Evolutionary conservation across 208 protist genomes (phyloP), one percentile per base, ranked within the genome.

Genomic region (Herpetomonas tarakana): DNA sequence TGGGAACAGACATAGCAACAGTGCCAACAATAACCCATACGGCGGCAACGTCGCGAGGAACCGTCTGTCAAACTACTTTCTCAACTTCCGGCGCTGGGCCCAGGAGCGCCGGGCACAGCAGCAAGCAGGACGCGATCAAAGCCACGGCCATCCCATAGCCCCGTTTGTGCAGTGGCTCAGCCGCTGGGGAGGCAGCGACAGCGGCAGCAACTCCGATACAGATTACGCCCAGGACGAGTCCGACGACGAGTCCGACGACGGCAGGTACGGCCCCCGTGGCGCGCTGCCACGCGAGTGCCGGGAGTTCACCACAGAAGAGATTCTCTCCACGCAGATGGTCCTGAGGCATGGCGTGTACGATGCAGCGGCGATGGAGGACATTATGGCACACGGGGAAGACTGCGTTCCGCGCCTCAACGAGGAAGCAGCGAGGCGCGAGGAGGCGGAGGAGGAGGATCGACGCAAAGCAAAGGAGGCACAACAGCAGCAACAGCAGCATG

Each of bases 251-350:
- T n/a, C n/a, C n/a, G n/a, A n/a, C n/a, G n/a, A n/a, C n/a, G n/a
- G n/a, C n/a, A n/a, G n/a, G n/a, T n/a, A n/a, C n/a, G n/a, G n/a
- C n/a, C n/a, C n/a, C n/a, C n/a, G n/a, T n/a, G n/a, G n/a, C n/a
- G n/a, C n/a, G 52, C 19, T 35, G 35, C 52, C 52, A n/a, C 24
- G 7, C 9, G 52, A n/a, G 52, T 56, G 24, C 21, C 25, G 21
- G 3, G 52, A 56, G n/a, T 56, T 56, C 25, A 56, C 52, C 21
- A 31, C 24, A 18, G 25, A 56, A 19, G 52, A 56, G 30, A 56
- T 56, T 35, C 35, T 56, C 35, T 41, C 35, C 6, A 41, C 35
- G 35, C 35, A 41, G 14, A 14, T 41, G 35, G 35, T 41, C 6
- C 35, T 41, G 35, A 6, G 9, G 35, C 9, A 41, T 41, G 35